phyloP scores from a whole-genome alignment of 169 alveolate genomes.

The Plasmodium inui region DNA sequence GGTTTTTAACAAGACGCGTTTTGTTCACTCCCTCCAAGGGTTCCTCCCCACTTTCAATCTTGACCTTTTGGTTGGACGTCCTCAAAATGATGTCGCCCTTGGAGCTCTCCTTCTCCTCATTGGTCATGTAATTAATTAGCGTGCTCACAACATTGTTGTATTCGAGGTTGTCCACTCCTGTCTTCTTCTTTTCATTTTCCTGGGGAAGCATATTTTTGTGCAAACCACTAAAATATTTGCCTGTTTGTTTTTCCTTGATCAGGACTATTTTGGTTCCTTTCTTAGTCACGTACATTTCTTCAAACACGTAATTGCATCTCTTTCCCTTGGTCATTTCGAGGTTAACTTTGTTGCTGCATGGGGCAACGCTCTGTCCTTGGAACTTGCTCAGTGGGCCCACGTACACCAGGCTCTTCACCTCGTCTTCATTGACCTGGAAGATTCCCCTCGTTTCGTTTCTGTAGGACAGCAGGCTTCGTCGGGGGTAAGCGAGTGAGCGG shows the following conservation, averaged over 20 bases:
- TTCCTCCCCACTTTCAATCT: constrained; percentile 4
- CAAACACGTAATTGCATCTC: constrained; percentile 27
- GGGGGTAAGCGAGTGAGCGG: not conserved
- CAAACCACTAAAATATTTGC: constrained; percentile 60
- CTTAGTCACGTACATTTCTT: constrained; percentile 49
- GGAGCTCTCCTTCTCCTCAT: constrained; percentile 8
- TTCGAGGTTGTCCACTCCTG: constrained; percentile 24
- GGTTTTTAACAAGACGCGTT: constrained; percentile 19
- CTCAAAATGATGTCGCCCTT: constrained; percentile 14
- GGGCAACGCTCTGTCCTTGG: constrained; percentile 12
- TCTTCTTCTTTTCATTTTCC: constrained; percentile 44
- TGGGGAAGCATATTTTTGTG: not conserved
- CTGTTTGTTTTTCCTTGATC: constrained; percentile 44
- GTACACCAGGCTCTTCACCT: constrained; percentile 18
- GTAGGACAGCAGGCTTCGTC: constrained; percentile 25
- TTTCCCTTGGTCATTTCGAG: constrained; percentile 2
- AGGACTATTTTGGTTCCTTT: constrained; percentile 57
- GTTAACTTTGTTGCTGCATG: not conserved
- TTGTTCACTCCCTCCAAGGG: not conserved
- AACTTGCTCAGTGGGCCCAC: constrained; percentile 45
- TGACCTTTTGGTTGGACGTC: constrained; percentile 12
- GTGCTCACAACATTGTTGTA: constrained; percentile 36
- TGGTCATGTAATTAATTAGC: constrained; percentile 45
- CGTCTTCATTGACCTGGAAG: constrained; percentile 28
- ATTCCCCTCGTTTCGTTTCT: constrained; percentile 54